These are phyloP conservation scores for Plasmodium gonderi DNA, from an alignment of 169 alveolate genomes.

Conservation along the genomic window DNA sequence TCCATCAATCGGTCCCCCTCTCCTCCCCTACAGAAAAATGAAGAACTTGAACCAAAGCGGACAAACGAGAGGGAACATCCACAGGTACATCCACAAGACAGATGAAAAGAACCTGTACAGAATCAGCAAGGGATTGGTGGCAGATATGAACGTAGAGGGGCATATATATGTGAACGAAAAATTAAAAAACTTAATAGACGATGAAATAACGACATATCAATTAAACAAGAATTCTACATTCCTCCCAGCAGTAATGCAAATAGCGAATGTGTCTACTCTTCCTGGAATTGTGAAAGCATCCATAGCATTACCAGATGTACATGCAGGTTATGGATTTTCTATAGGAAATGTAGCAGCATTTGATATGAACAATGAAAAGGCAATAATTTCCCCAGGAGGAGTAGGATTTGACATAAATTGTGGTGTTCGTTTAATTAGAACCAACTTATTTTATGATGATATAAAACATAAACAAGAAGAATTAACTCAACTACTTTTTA, in stretches of 20 bases:
- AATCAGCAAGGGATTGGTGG: slow-evolving; percentile 86
- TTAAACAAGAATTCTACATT: slow-evolving; percentile 81
- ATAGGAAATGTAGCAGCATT: slow-evolving; percentile 94
- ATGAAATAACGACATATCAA: slow-evolving; percentile 81
- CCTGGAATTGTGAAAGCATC: slow-evolving; percentile 91
- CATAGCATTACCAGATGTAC: slow-evolving; percentile 90
- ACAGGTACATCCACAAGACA: slow-evolving; percentile 24
- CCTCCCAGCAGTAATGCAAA: slow-evolving; percentile 91
- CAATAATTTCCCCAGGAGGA: slow-evolving; percentile 93
- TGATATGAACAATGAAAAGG: slow-evolving; percentile 84
- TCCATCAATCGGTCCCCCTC: background rate
- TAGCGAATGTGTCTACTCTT: slow-evolving; percentile 91
- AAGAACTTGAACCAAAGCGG: background rate
- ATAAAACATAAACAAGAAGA: slow-evolving; percentile 82
- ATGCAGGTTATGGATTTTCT: slow-evolving; percentile 93
- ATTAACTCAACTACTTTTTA: slow-evolving; percentile 88
- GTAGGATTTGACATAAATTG: slow-evolving; percentile 94
- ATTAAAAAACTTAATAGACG: slow-evolving; percentile 79
- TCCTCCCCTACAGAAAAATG: background rate
- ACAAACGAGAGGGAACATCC: background rate
- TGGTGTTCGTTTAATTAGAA: slow-evolving; percentile 89
- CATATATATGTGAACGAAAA: slow-evolving; percentile 84
- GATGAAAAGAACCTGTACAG: slow-evolving; percentile 74
- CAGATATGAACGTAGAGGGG: slow-evolving; percentile 89
- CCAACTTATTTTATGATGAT: slow-evolving; percentile 78